phyloP scores from a whole-genome alignment of 2,329 filamentous ascomycete species.

The Calonectria pseudoturangicola region DNA sequence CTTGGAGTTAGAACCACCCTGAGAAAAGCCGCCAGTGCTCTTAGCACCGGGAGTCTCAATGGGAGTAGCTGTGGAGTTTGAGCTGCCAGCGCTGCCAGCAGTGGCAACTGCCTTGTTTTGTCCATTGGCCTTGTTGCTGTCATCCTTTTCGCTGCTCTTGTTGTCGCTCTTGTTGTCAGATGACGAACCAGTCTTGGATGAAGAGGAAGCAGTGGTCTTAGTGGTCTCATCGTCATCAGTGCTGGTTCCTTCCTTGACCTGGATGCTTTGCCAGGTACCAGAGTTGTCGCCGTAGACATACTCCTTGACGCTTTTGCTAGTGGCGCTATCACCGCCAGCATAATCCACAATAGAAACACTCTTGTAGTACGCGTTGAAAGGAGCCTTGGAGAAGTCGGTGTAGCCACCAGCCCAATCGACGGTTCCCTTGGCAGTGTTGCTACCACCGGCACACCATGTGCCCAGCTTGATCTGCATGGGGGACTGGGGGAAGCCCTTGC shows the following conservation, averaged over 20 bases:
- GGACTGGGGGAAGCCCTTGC: constrained; percentile 80
- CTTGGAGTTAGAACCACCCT: constrained; percentile 6
- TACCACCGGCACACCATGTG: constrained; percentile 77
- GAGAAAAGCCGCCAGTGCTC: not conserved
- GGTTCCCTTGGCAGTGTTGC: constrained; percentile 79
- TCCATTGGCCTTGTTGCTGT: not conserved
- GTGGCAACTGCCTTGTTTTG: not conserved
- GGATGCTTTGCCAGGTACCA: constrained; percentile 66
- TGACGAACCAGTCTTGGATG: constrained; percentile 7
- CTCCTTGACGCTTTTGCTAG: constrained; percentile 60
- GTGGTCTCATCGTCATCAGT: not conserved
- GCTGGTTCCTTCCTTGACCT: constrained; percentile 47
- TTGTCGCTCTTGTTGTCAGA: constrained; percentile 10
- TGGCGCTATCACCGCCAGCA: constrained; percentile 59
- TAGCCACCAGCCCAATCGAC: constrained; percentile 80
- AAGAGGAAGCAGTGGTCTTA: constrained; percentile 14
- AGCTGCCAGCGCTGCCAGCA: not conserved
- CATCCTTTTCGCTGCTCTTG: not conserved
- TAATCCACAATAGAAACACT: constrained; percentile 66
- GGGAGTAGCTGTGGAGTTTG: constrained; percentile 8
- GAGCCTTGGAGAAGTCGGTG: constrained; percentile 65
- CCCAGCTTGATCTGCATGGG: constrained; percentile 83
- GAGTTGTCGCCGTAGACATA: constrained; percentile 65
- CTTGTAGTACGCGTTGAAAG: constrained; percentile 68
- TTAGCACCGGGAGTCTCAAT: not conserved